phyloP scores from a whole-genome alignment of 176 grass and related monocot species.

The Luzula sylvatica region DNA sequence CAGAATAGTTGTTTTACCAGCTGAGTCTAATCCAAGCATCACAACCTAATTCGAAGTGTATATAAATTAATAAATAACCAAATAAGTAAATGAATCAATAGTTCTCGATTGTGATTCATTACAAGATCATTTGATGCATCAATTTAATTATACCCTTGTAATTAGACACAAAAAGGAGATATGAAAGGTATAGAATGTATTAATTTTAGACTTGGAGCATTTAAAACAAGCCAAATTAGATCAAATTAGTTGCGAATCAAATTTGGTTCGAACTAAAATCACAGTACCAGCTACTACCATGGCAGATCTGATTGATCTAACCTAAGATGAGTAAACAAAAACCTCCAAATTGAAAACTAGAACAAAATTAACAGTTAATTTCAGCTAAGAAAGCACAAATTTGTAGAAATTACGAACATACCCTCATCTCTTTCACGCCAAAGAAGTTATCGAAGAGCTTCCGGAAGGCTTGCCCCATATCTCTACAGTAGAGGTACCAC shows the following conservation, averaged over 20 bases:
- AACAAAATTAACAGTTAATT: not conserved
- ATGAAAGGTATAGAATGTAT: not conserved
- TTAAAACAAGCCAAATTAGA: not conserved
- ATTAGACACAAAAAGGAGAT: not conserved
- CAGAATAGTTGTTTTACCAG: conserved; percentile 86
- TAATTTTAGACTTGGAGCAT: not conserved
- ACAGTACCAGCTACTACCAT: not conserved
- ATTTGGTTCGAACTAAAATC: not conserved
- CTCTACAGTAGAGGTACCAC: not conserved
- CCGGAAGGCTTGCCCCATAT: conserved; percentile 85
- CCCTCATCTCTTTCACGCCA: conserved; percentile 91
- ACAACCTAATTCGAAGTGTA: conserved; percentile 44
- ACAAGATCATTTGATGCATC: not conserved
- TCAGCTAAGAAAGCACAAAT: conserved; percentile 1
- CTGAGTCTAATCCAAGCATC: conserved; percentile 89
- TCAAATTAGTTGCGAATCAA: not conserved
- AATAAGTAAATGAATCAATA: not conserved
- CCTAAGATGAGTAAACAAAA: not conserved
- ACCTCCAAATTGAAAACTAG: not conserved
- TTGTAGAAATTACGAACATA: not conserved
- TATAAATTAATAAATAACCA: not conserved
- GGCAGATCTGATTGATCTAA: not conserved
- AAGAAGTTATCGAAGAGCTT: conserved; percentile 89
- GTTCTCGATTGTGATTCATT: not conserved
- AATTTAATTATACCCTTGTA: too few species aligned